Base-by-base conservation (phyloP, 2,329 filamentous ascomycete genomes). In the Pseudonectria buxi region DNA sequence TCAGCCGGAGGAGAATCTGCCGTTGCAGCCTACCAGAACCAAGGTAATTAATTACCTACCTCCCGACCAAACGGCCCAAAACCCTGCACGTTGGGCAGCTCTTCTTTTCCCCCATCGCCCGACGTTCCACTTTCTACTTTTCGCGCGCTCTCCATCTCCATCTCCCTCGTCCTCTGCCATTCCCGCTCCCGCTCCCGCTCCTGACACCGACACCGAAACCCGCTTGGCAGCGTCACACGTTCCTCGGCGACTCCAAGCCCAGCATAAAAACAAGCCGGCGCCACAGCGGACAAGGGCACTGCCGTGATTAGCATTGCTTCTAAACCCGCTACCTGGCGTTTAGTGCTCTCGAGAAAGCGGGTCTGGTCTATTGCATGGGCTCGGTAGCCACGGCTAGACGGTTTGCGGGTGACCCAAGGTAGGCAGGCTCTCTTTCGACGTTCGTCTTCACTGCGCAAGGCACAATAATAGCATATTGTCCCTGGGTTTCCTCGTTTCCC, bases 201-300 rank as follows among this genome's bases (percentile, higher is more conserved):
- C n/a, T n/a, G n/a, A n/a, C n/a, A n/a, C n/a, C 18, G 18, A 22
- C 9, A 22, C 18, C 18, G 18, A 22, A 22, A 9, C 18, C 18
- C 18, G 9, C 18, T 22, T 22, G 18, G n/a, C n/a, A n/a, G n/a
- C 9, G 18, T 22, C 18, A 22, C 18, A 22, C 18, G 9, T 22
- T 22, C 18, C 18, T 22, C 9, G 18, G 18, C 9, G 5, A 22
- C 9, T 22, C 18, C 18, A 22, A 5, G 18, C 18, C 9, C n/a
- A n/a, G n/a, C n/a, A n/a, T n/a, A n/a, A n/a, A 28, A 10, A 28
- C 27, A 14, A 13, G 9, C 27, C 27, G 27, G 49, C 45, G 43
- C 39, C 43, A 41, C 26, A 40, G 40, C 49, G 39, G 39, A 50
- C 47, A 46, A 51, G 49, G 49, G 47, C 46, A 47, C 42, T 48